Percentiles rank a stretch among this genome's conserved stretches.
These are phyloP conservation scores for Vitis hybrid DNA, from an alignment of 177 flowering plant genomes.

Conservation along the genomic window DNA sequence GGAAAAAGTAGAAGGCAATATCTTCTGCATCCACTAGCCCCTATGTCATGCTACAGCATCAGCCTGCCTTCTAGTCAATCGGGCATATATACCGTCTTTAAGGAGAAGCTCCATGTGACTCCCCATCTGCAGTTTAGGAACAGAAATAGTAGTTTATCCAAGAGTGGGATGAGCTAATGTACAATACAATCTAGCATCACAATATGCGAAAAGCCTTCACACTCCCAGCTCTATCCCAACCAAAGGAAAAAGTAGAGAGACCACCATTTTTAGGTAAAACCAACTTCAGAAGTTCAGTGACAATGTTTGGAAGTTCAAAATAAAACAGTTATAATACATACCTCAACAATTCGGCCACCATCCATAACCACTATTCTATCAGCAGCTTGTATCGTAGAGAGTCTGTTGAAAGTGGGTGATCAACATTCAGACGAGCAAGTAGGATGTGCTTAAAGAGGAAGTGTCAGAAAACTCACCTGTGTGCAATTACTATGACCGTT, in stretches of 20 bases:
- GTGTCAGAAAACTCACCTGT: constrained; percentile 47
- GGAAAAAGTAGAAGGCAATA: neutral
- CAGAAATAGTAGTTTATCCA: neutral
- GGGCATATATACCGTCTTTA: constrained; percentile 74
- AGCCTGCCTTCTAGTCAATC: constrained; percentile 66
- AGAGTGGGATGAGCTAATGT: neutral
- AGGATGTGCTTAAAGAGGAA: neutral
- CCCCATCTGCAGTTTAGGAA: constrained; percentile 59
- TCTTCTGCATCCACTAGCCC: neutral
- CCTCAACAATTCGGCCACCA: constrained; percentile 80
- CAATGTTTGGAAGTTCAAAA: neutral
- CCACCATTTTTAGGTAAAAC: neutral
- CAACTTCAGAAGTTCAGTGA: neutral
- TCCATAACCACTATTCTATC: constrained; percentile 89
- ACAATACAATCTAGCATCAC: neutral
- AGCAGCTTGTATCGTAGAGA: constrained; percentile 91
- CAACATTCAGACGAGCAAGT: neutral
- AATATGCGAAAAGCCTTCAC: neutral
- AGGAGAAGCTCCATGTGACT: constrained; percentile 65
- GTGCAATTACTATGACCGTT: constrained; percentile 85
- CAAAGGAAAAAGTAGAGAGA: neutral
- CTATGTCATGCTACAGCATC: constrained; percentile 63
- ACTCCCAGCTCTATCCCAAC: neutral
- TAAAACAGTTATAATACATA: constrained; percentile 18
- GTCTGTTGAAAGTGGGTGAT: constrained; percentile 39